Base-by-base conservation (phyloP, 495 filamentous ascomycete genomes). In the Chaetomium cochliodes region DNA sequence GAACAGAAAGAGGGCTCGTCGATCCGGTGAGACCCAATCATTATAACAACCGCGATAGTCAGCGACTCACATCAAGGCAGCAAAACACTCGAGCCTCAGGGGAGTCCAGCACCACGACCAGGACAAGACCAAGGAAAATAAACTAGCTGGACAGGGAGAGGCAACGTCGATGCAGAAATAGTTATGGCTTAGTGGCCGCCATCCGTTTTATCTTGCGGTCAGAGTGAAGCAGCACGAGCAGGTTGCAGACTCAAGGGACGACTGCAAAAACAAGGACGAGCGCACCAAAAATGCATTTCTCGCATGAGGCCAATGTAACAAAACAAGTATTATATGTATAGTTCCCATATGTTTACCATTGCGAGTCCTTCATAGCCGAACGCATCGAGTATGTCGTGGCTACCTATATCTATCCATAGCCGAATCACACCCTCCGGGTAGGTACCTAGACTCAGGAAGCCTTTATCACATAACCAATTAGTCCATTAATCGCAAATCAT, bases 1-100 rank as follows among this genome's bases (percentile, higher is more conserved):
- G 61, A 76, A 8, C 66, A 72, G 37, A 55, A 60, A 50, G 67
- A 77, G 2, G 65, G 63, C 23, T 49, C 60, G 18, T 49, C 55
- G 30, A n/a, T 66, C 5, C 56, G 56, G 65, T 70, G 47, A 62
- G 68, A 13, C 18, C n/a, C 4, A 9, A n/a, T 52, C 2, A 25
- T 46, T 18, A 30, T 13, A 12, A 22, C 13, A n/a, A 7, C 30
- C n/a, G 37, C 46, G 18, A 15, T 3, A 16, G 44, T 26, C 44
- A 18, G 58, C 56, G n/a, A 47, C 66, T 70, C 60, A 70, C 58
- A 44, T 42, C n/a, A 56, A 51, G 57, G 60, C 55, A 65, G 62
- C 13, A 66, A 68, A 59, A 64, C 66, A 12, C 44, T 56, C 18
- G 52, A 62, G 8, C 59, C 54, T 22, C 65, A 67, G 33, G 50